Percentiles rank a stretch among this genome's conserved stretches.
Conservation (phyloP, 768 basidiomycete species). For the Pisolithus sp. region DNA sequence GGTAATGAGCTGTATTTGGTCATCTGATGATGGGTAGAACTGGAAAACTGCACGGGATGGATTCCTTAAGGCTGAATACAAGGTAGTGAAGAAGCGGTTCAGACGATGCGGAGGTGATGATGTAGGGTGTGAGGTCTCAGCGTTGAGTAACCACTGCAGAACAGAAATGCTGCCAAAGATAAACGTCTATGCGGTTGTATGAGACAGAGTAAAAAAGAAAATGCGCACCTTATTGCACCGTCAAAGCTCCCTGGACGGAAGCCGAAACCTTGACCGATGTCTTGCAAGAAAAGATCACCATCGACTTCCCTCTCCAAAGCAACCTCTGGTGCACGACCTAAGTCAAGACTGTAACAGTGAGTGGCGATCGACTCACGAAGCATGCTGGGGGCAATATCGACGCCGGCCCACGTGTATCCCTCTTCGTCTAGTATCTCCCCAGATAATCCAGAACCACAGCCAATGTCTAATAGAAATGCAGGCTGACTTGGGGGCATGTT, state of each 20-base stretch:
- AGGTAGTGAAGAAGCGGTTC: conserved; percentile 86
- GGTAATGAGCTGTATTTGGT: conserved; percentile 94
- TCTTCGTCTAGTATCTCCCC: conserved; percentile 96
- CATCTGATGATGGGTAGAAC: conserved; percentile 96
- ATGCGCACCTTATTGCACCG: conserved; percentile 83
- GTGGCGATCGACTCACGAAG: conserved; percentile 52
- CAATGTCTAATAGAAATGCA: conserved; percentile 88
- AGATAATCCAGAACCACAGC: conserved; percentile 93
- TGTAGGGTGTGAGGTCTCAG: conserved; percentile 84
- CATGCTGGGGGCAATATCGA: conserved; percentile 96
- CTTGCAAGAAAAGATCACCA: conserved; percentile 93
- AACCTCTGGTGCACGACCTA: conserved; percentile 56
- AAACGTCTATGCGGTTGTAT: neutral
- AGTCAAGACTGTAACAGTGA: neutral
- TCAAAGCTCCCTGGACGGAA: conserved; percentile 97
- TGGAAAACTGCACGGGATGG: conserved; percentile 84
- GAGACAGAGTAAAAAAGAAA: neutral
- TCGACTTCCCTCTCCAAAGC: conserved; percentile 93
- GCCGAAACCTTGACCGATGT: conserved; percentile 97
- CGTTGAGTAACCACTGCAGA: conserved; percentile 97
- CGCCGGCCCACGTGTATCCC: conserved; percentile 88
- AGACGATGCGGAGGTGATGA: conserved; percentile 85
- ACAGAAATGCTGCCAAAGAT: conserved; percentile 77
- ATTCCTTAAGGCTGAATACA: conserved; percentile 80
- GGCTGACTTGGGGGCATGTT: conserved; percentile 75